Evolutionary conservation across 768 basidiomycete species (phyloP).

Genomic region (Pleurotus citrinopileatus): DNA sequence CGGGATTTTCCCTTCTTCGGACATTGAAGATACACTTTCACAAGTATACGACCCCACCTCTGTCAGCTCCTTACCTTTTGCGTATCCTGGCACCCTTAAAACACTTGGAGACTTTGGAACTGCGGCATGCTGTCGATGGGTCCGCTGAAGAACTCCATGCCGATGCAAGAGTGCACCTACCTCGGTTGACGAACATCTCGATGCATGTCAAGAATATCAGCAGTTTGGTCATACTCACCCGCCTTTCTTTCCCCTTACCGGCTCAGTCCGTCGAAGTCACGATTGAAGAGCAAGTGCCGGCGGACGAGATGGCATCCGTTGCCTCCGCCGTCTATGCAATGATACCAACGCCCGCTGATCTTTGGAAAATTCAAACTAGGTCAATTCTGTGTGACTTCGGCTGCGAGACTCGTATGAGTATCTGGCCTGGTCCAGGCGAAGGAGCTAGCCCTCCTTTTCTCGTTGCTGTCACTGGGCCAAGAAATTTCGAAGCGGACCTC

Average conservation of each 20-base stretch:
- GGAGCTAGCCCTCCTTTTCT: background rate
- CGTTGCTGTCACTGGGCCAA: background rate
- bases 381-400: background rate
- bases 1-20: background rate
- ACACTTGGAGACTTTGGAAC: background rate
- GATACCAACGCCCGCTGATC: background rate
- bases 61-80: too few species aligned
- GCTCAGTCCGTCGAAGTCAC: background rate
- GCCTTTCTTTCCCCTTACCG: background rate
- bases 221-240: too few species aligned
- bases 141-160: too few species aligned
- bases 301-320: too few species aligned
- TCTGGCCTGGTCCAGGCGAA: background rate
- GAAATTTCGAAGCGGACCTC: background rate
- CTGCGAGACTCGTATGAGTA: background rate
- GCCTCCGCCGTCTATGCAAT: background rate
- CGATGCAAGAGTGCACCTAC: too few species aligned
- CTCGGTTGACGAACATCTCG: too few species aligned
- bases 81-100: too few species aligned
- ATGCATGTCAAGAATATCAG: too few species aligned
- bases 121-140: background rate
- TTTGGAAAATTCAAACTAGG: background rate
- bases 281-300: background rate
- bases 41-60: too few species aligned
- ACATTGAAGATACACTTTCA: background rate